phyloP scores from a whole-genome alignment of 2,329 filamentous ascomycete genomes.

The Anisogramma anomala region DNA sequence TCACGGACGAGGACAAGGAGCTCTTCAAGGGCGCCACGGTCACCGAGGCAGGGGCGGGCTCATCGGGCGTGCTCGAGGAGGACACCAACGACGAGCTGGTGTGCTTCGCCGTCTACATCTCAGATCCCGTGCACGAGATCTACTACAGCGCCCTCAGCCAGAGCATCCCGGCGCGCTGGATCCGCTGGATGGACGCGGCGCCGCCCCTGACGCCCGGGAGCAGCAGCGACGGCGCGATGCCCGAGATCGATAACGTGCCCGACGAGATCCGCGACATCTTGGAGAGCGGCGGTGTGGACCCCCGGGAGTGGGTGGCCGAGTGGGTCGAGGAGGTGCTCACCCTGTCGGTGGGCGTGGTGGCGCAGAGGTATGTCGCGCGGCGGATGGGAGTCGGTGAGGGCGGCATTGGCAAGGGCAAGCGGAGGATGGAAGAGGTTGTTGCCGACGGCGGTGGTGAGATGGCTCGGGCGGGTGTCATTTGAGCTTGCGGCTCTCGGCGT shows the following conservation, averaged over 20 bases:
- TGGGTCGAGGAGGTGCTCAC: conserved; percentile 86
- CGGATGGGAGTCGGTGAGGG: conserved; percentile 94
- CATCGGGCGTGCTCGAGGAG: conserved; percentile 39
- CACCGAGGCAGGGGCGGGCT: conserved; percentile 43
- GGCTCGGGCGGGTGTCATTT: conserved; percentile 46
- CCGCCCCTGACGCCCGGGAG: conserved; percentile 42
- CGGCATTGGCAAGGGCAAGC: conserved; percentile 49
- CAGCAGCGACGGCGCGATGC: conserved; percentile 34
- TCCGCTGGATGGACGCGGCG: conserved; percentile 78
- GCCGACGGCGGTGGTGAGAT: conserved; percentile 48
- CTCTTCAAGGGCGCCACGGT: conserved; percentile 54
- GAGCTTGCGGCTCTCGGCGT: too few relatives aligned
- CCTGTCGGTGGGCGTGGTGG: conserved; percentile 71
- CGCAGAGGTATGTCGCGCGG: conserved; percentile 87
- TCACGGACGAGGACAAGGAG: conserved; percentile 48
- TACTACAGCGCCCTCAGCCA: conserved; percentile 77
- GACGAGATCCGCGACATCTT: conserved; percentile 83
- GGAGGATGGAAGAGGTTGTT: conserved; percentile 43
- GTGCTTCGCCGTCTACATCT: conserved; percentile 65
- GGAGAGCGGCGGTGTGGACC: conserved; percentile 64
- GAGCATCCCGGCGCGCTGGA: conserved; percentile 72
- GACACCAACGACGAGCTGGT: conserved; percentile 49
- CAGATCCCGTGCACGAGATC: conserved; percentile 86
- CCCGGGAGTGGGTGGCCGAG: conserved; percentile 91
- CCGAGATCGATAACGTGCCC: conserved; percentile 40